Evolutionary conservation across 106 monocot genomes (phyloP).

Genomic region (Alisma plantagoaquatica): DNA sequence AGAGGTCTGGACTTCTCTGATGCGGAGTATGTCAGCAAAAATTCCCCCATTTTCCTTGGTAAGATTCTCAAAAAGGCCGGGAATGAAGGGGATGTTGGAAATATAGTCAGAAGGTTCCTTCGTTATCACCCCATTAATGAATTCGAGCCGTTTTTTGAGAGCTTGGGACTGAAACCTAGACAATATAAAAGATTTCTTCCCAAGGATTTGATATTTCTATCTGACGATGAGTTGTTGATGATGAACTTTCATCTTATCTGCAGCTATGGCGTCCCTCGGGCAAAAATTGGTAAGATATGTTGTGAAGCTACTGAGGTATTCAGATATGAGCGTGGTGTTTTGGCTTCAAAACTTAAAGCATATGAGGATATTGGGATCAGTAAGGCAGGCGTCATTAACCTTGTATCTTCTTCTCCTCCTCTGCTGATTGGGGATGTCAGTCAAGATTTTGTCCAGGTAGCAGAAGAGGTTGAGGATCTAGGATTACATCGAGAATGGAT

Average conservation of each 20-base stretch:
- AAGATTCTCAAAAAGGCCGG: slow-evolving; percentile 40
- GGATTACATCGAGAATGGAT: slow-evolving; percentile 45
- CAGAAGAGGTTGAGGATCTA: slow-evolving; percentile 33
- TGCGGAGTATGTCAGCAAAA: slow-evolving; percentile 51
- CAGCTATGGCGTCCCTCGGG: slow-evolving; percentile 9
- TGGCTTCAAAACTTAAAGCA: slow-evolving; percentile 38
- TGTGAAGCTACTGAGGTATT: slow-evolving; percentile 42
- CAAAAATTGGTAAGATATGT: slow-evolving; percentile 15
- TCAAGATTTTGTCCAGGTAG: slow-evolving; percentile 25
- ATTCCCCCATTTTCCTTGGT: slow-evolving; percentile 33
- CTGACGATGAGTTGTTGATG: slow-evolving; percentile 1
- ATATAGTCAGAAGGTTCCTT: slow-evolving; percentile 30
- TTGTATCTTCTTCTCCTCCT: slow-evolving; percentile 34
- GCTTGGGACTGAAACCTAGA: slow-evolving; percentile 9
- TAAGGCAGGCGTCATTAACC: slow-evolving; percentile 36
- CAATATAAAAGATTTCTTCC: slow-evolving; percentile 3
- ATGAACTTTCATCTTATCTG: slow-evolving; percentile 1
- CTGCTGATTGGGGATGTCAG: slow-evolving; percentile 34
- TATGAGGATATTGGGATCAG: slow-evolving; percentile 56
- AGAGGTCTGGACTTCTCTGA: slow-evolving; percentile 38
- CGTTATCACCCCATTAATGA: slow-evolving; percentile 15
- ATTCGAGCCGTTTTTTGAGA: slow-evolving; percentile 17
- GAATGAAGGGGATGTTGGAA: slow-evolving; percentile 20
- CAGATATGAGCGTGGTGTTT: slow-evolving; percentile 16
- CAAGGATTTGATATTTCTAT: slow-evolving; percentile 3